Conservation (phyloP, 2,329 filamentous ascomycete species). For the Pseudocercospora vitis region DNA sequence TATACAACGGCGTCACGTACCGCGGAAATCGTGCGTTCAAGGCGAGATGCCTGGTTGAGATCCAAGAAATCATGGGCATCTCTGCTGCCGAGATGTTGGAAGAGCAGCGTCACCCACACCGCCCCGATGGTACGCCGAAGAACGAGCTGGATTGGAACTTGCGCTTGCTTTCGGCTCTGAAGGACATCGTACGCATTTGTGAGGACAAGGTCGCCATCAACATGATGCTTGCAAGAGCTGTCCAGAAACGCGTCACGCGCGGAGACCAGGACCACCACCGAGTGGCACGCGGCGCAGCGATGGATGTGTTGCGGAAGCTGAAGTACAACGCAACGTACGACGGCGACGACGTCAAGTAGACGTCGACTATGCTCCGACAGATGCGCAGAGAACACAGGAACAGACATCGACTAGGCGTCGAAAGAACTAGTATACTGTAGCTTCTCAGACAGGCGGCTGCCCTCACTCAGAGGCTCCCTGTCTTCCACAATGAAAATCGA, state of each 20-base stretch:
- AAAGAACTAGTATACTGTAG: neutral
- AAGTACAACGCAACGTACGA: neutral
- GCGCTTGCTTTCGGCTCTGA: neutral
- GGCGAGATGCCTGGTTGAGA: neutral
- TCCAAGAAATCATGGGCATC: neutral
- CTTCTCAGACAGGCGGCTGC: constrained; percentile 20
- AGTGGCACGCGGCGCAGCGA: neutral
- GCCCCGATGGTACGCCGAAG: neutral
- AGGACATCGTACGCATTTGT: neutral
- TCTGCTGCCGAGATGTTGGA: neutral
- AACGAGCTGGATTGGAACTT: neutral
- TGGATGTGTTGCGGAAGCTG: neutral
- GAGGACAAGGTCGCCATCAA: neutral
- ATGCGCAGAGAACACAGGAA: too few relatives aligned
- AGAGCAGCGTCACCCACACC: neutral
- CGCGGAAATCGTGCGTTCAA: neutral
- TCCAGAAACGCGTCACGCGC: neutral
- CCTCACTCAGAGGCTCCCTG: constrained; percentile 15
- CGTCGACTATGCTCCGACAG: neutral
- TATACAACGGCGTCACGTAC: neutral
- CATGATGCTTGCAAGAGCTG: neutral
- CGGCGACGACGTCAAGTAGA: neutral
- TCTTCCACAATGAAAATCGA: constrained; percentile 19
- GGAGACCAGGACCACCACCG: neutral
- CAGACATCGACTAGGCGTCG: neutral